These are phyloP conservation scores for Neurospora crassa DNA, from an alignment of 2,329 filamentous ascomycete genomes.

Conservation along the genomic window DNA sequence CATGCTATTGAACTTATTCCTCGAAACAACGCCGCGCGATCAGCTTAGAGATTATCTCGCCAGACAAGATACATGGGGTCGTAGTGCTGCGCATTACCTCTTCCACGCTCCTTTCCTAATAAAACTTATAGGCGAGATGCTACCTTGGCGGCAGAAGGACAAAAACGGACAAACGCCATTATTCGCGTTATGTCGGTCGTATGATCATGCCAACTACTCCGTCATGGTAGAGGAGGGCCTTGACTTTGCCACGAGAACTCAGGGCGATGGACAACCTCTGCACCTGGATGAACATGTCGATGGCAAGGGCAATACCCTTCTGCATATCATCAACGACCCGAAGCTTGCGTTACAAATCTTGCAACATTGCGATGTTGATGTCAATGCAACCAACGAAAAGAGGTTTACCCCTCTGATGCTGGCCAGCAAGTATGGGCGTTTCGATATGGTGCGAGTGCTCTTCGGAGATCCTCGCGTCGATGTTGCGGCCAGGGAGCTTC, in stretches of 20 bases:
- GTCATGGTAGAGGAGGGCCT: constrained; percentile 81
- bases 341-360: constrained; percentile 67
- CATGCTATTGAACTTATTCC: constrained; percentile 62
- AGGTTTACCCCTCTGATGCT: constrained; percentile 95
- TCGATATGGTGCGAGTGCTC: constrained; percentile 82
- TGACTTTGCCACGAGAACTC: constrained; percentile 60
- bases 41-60: constrained; percentile 60
- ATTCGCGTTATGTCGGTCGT: constrained; percentile 89
- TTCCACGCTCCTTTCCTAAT: constrained; percentile 86
- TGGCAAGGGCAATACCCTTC: constrained; percentile 80
- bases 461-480: constrained; percentile 87
- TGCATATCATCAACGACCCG: constrained; percentile 91
- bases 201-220: constrained; percentile 82
- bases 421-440: constrained; percentile 92
- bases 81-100: constrained; percentile 89
- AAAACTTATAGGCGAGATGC: constrained; percentile 59
- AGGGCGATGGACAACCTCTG: constrained; percentile 69
- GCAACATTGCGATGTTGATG: constrained; percentile 81
- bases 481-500: constrained; percentile 68
- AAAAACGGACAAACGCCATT: constrained; percentile 97
- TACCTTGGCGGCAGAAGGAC: constrained; percentile 86
- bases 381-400: constrained; percentile 92
- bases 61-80: constrained; percentile 71
- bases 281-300: constrained; percentile 92
- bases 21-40: constrained; percentile 38